Conservation (phyloP, 371 early-diverging fungal species). For the Lichtheimia hyalospora region DNA sequence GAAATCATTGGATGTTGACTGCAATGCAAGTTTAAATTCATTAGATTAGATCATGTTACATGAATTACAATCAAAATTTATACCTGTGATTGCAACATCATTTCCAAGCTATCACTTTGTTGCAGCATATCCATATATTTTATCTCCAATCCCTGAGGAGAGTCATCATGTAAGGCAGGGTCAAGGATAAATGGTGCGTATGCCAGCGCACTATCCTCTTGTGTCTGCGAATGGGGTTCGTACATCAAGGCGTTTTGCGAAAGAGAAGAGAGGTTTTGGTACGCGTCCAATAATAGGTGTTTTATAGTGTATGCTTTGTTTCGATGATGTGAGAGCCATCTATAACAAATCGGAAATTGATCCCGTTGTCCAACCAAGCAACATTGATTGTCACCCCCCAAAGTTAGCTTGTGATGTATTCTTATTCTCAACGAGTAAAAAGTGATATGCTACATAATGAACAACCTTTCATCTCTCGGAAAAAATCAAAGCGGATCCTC, state of each 20-base stretch:
- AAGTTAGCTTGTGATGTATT: background rate
- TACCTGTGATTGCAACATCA: constrained; percentile 1
- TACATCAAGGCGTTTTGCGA: background rate
- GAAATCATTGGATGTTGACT: background rate
- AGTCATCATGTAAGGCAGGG: background rate
- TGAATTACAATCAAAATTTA: background rate
- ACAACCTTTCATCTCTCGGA: background rate
- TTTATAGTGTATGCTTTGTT: background rate
- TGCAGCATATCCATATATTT: background rate
- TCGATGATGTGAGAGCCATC: background rate
- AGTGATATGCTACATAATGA: background rate
- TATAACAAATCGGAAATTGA: constrained; percentile 1
- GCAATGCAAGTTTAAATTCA: background rate
- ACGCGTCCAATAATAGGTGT: background rate
- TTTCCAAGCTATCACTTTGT: background rate
- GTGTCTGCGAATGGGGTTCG: background rate
- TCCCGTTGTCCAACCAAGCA: background rate
- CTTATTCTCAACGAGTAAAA: background rate
- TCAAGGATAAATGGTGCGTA: background rate
- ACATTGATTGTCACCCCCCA: background rate
- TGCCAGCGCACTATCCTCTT: background rate
- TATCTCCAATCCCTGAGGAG: background rate
- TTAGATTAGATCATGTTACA: background rate
- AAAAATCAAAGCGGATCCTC: background rate
- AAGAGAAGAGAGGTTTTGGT: background rate